Conservation (phyloP, 192 early-diverging fungal genomes). For the Umbelopsis isabellina region DNA sequence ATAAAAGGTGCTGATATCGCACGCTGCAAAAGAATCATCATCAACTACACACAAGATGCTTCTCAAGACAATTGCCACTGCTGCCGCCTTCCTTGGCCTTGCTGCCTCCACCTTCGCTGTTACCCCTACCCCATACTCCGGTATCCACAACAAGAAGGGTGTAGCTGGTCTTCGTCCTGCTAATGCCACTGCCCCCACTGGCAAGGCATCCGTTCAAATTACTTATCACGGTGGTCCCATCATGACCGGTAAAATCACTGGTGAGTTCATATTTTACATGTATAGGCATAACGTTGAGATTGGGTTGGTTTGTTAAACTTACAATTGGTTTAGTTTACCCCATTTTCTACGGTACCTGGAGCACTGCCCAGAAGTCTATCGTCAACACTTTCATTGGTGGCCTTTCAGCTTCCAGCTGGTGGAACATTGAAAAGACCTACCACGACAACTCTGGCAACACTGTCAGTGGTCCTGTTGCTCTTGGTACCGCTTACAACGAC, state of each 20-base stretch:
- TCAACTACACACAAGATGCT: neutral
- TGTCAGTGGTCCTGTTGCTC: constrained; percentile 19
- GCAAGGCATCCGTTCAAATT: constrained; percentile 14
- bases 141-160: constrained; percentile 23
- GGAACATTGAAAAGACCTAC: constrained; percentile 32
- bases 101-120: constrained; percentile 6
- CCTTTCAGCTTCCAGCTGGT: constrained; percentile 16
- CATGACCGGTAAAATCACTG: constrained; percentile 22
- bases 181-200: constrained; percentile 4
- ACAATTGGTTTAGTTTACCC: neutral
- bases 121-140: constrained; percentile 4
- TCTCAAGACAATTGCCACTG: constrained; percentile 14
- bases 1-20: neutral
- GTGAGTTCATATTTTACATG: neutral
- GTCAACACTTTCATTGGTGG: constrained; percentile 10
- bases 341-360: constrained; percentile 29
- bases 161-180: constrained; percentile 17
- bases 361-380: constrained; percentile 1
- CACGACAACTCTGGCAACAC: constrained; percentile 15
- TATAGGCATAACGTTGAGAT: too few species aligned
- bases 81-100: constrained; percentile 11
- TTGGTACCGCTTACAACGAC: neutral
- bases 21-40: neutral
- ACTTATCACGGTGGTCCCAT: constrained; percentile 26
- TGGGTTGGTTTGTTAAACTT: too few species aligned